Base-by-base conservation (phyloP, 805 yeast species). In the Yarrowia sp. region DNA sequence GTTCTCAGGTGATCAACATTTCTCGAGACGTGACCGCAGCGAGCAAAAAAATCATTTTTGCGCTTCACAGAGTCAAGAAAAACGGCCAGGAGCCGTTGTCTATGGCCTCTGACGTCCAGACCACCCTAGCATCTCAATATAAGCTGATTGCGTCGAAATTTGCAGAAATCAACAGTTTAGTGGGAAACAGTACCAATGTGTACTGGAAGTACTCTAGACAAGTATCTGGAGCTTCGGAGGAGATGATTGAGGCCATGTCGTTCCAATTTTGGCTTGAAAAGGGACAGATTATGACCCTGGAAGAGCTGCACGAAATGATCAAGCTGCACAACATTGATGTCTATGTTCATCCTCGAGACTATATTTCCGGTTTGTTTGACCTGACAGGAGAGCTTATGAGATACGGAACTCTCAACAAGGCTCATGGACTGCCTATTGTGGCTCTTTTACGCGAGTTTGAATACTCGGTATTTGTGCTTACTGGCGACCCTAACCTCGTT, bases 351-450 rank as follows among this genome's bases (percentile, higher is more conserved):
- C 62, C 61, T 22, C 75, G 72, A 14, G 81, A 79, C 67, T 78
- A 74, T 66, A 68, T 78, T 30, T 72, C 78, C 71, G 81, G 81
- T 0, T 58, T 78, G n/a, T 72, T 79, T 66, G 81, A 79, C 66
- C 65, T 77, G 54, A 77, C 81, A 0, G 81, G 81, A 0, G 81
- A 79, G 62, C 71, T 79, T 14, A 78, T 79, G 81, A 66, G 80
- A 32, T 76, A 73, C 62, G 73, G 79, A 12, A 76, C 79, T 17
- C 65, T 72, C n/a, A 71, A 76, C 58, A 66, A 73, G 6, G 30
- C 44, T 1, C 63, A 44, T 6, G 61, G 49, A 8, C 16, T 58
- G 38, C 33, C 40, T 2, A 58, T 58, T 30, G 63, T 43, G 32
- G 51, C 51, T 4, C n/a, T 41, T 4, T 11, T 58, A 12, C 36